Conservation (phyloP, 208 protist species). For the Trypanosomatidae sp. region DNA sequence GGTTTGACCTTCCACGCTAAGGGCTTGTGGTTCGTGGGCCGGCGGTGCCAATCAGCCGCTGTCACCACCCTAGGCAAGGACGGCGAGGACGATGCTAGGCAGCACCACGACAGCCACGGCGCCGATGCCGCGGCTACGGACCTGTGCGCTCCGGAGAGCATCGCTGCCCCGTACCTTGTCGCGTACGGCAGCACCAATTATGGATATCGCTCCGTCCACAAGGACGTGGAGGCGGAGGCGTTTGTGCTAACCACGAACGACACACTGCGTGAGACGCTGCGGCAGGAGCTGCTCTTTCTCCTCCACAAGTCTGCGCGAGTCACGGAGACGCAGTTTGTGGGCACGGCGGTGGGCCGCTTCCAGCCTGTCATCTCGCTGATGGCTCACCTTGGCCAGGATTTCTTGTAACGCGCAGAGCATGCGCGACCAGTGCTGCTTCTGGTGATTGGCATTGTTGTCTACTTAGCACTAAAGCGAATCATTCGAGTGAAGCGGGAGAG, state of each 20-base stretch:
- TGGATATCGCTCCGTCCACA: slow-evolving; percentile 80
- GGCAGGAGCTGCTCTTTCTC: slow-evolving; percentile 62
- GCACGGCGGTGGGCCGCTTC: slow-evolving; percentile 56
- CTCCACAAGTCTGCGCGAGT: slow-evolving; percentile 52
- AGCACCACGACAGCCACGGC: not conserved
- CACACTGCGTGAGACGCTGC: slow-evolving; percentile 47
- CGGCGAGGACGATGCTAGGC: not conserved
- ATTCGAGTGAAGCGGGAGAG: not conserved
- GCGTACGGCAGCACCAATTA: slow-evolving; percentile 91
- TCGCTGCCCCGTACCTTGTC: slow-evolving; percentile 62
- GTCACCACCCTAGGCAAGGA: not conserved
- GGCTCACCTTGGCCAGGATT: slow-evolving; percentile 73
- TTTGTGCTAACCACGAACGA: slow-evolving; percentile 65
- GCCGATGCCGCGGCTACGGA: not conserved
- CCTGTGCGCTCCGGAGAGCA: slow-evolving; percentile 9
- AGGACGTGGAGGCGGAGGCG: slow-evolving; percentile 79
- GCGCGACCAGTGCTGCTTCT: not conserved
- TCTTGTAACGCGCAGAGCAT: slow-evolving; percentile 36
- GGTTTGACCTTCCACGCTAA: slow-evolving; percentile 88
- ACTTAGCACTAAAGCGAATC: not conserved
- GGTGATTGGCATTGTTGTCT: not conserved
- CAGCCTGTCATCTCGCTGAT: slow-evolving; percentile 76
- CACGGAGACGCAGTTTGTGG: slow-evolving; percentile 52
- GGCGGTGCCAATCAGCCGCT: not conserved
- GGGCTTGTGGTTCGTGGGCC: slow-evolving; percentile 66